Percentiles rank a stretch among this genome's conserved stretches.
phyloP scores from a whole-genome alignment of 306 rosid genomes.

The Macrotyloma uniflorum region DNA sequence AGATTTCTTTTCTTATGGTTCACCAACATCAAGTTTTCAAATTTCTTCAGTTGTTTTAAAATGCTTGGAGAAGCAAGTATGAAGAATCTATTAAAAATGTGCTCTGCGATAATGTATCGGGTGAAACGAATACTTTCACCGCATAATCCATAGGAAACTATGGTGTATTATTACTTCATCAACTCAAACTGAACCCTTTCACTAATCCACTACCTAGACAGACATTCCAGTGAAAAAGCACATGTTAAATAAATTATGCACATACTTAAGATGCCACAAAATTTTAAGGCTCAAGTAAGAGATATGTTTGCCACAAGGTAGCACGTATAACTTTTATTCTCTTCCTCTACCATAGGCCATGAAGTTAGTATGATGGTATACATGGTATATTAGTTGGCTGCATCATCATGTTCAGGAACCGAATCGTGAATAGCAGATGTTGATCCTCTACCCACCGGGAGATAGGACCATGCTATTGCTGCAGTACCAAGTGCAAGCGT shows the following conservation, averaged over 20 bases:
- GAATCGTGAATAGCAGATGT: conserved; percentile 38
- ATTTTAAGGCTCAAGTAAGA: conserved; percentile 46
- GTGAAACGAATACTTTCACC: conserved; percentile 19
- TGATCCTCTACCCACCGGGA: conserved; percentile 59
- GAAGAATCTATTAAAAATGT: conserved; percentile 18
- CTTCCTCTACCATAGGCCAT: conserved; percentile 46
- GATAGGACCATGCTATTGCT: conserved; percentile 78
- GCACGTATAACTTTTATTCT: conserved; percentile 57
- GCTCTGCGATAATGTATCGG: conserved; percentile 3
- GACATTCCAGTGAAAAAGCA: conserved; percentile 41
- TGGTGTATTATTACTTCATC: conserved; percentile 34
- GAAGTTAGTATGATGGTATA: conserved; percentile 41
- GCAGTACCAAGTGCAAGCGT: conserved; percentile 67
- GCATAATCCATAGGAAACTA: conserved; percentile 29
- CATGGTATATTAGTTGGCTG: conserved; percentile 46
- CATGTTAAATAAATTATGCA: conserved; percentile 42
- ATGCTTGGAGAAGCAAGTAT: conserved; percentile 41
- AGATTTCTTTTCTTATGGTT: conserved; percentile 24
- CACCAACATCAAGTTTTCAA: conserved; percentile 25
- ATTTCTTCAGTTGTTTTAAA: conserved; percentile 22
- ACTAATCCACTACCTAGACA: conserved; percentile 36
- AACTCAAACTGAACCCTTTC: conserved; percentile 31
- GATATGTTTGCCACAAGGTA: conserved; percentile 49
- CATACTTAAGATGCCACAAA: conserved; percentile 51
- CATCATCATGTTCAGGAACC: conserved; percentile 50